phyloP scores from a whole-genome alignment of 2,329 filamentous ascomycete genomes.

The Xenoacremonium recifei region DNA sequence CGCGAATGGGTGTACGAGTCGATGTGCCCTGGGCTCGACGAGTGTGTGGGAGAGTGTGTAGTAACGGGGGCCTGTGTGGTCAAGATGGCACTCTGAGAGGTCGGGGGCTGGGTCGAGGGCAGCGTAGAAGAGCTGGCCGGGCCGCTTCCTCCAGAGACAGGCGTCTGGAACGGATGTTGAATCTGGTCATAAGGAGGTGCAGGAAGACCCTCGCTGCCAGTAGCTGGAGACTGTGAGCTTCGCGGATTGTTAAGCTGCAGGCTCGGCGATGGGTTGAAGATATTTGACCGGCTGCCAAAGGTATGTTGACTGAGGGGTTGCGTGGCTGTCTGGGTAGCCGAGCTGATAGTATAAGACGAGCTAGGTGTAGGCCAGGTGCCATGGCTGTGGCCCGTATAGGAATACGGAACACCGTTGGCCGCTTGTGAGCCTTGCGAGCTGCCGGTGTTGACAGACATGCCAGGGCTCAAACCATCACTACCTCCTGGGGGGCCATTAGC shows the following conservation, averaged over 20 bases:
- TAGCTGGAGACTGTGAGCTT: conserved; percentile 46
- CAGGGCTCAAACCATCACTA: conserved; percentile 61
- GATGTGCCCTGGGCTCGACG: conserved; percentile 53
- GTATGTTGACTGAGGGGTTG: conserved; percentile 26
- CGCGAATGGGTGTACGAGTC: conserved; percentile 53
- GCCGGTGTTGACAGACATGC: conserved; percentile 59
- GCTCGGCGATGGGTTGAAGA: conserved; percentile 52
- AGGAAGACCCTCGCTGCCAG: conserved; percentile 60
- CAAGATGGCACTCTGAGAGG: conserved; percentile 23
- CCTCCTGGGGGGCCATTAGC: too few species aligned
- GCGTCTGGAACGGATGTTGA: conserved; percentile 62
- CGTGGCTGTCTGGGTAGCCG: conserved; percentile 32
- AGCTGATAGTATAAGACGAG: conserved; percentile 53
- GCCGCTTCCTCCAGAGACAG: conserved; percentile 49
- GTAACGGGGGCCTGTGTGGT: conserved; percentile 25
- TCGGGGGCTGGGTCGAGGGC: too few species aligned
- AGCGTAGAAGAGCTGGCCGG: conserved; percentile 25
- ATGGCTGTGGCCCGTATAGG: conserved; percentile 53
- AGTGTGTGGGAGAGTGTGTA: conserved; percentile 48
- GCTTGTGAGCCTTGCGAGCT: conserved; percentile 58
- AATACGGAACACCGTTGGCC: conserved; percentile 42
- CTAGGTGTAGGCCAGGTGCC: conserved; percentile 58
- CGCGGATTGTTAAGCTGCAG: conserved; percentile 36
- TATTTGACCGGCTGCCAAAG: conserved; percentile 25
- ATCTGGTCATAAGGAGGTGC: conserved; percentile 67